Conservation (phyloP, 176 grass and related monocot genomes). For the Coix lacrymajobi region DNA sequence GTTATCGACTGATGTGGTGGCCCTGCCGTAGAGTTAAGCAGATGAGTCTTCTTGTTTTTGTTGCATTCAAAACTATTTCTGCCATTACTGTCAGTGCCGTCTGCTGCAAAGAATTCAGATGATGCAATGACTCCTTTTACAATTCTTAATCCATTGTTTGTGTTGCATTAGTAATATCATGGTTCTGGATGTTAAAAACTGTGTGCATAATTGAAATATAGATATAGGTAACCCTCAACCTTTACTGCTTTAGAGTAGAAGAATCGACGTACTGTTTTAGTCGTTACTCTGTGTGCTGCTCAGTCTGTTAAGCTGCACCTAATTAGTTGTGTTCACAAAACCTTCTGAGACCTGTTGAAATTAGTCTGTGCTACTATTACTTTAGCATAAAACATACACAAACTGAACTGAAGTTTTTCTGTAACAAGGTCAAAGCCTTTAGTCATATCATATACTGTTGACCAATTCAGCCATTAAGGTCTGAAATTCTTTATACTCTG, state of each 20-base stretch:
- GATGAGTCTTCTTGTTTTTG: not conserved
- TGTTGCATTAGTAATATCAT: slow-evolving; percentile 1
- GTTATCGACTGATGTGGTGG: not conserved
- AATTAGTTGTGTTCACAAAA: not conserved
- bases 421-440: not conserved
- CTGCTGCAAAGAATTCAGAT: slow-evolving; percentile 17
- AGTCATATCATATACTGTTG: not conserved
- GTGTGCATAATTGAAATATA: not conserved
- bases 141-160: not conserved
- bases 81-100: not conserved
- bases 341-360: not conserved
- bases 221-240: not conserved
- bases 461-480: not conserved
- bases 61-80: not conserved
- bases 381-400: not conserved
- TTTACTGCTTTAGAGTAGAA: not conserved
- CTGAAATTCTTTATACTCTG: not conserved
- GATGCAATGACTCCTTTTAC: not conserved
- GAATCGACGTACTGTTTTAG: not conserved
- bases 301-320: not conserved
- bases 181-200: slow-evolving; percentile 15
- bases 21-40: slow-evolving; percentile 6
- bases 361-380: not conserved
- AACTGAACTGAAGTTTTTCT: not conserved
- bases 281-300: not conserved